Evolutionary conservation across 148 eudicot species (phyloP), one percentile per base, ranked within the genome.

Genomic region (Camellia lanceoleosa): DNA sequence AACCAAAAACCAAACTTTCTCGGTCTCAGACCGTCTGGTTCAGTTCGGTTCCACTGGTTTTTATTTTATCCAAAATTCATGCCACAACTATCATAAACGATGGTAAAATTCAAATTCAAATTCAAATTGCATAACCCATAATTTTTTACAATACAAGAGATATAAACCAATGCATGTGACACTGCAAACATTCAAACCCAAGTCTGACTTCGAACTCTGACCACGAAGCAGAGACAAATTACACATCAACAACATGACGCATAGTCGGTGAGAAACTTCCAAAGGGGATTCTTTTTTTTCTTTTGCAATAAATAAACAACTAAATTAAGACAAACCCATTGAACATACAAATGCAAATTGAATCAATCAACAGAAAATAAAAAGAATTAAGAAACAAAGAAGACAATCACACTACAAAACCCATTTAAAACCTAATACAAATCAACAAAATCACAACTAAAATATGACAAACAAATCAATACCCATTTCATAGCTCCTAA

Each of bases 171-270:
- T 38, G 46, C 72, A 15, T 8, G 79, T 6, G 78, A 13, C 56
- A 16, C 56, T 20, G 38, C 56, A 71, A 49, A 49, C 56, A 62
- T 44, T 44, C 58, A 46, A 76, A 62, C 23, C 78, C 65, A 76
- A 76, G 41, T 75, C 67, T 42, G 43, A 46, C 51, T 62, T 62
- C 69, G 58, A 76, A 8, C 69, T 62, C 78, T 42, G 18, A 41
- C 51, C 56, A 63, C 44, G 15, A 71, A 30, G 60, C 60, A 51
- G 56, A 71, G 18, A 19, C 64, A 18, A 16, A 15, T 3, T 15
- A 15, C 20, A 15, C 20, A 61, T 61, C 64, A 15, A 15, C 20
- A 3, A 61, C 20, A 61, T 61, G 64, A 69, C 73, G 54, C 41
- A n/a, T 5, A 19, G 18, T 1, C 12, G 38, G 16, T 0, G 20